Conservation (phyloP, 768 basidiomycete genomes). For the Amyloporia xantha region DNA sequence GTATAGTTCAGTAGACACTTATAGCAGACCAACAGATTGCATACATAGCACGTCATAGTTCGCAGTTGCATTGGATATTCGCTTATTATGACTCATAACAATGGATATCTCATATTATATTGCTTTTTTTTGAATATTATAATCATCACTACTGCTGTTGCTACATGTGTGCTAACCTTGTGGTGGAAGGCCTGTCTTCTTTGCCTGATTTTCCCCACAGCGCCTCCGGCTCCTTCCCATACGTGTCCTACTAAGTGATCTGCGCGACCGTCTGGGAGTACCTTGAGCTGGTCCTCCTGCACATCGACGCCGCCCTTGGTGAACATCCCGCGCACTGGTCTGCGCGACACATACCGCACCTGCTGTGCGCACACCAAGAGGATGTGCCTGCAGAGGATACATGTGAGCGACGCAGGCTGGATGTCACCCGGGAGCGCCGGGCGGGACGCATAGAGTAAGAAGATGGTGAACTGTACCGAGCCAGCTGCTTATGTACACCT, state of each 20-base stretch:
- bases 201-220: no score
- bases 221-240: conserved; percentile 57
- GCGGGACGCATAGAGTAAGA: conserved; percentile 14
- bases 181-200: no score
- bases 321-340: conserved; percentile 67
- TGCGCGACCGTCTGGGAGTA: conserved; percentile 40
- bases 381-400: conserved; percentile 60
- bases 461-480: conserved; percentile 17
- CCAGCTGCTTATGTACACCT: no score
- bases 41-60: no score
- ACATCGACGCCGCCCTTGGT: conserved; percentile 72
- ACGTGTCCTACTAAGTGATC: conserved; percentile 36
- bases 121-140: no score
- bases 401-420: conserved; percentile 49
- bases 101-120: no score
- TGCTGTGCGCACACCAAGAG: conserved; percentile 63
- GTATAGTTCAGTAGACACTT: no score
- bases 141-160: no score
- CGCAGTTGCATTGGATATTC: no score
- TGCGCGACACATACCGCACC: conserved; percentile 63
- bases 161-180: no score
- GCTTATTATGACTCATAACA: no score
- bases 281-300: conserved; percentile 73
- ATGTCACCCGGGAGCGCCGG: conserved; percentile 3
- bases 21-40: no score